These are phyloP conservation scores for Stylonectria norvegica DNA, from an alignment of 2,329 filamentous ascomycete genomes.

Conservation along the genomic window DNA sequence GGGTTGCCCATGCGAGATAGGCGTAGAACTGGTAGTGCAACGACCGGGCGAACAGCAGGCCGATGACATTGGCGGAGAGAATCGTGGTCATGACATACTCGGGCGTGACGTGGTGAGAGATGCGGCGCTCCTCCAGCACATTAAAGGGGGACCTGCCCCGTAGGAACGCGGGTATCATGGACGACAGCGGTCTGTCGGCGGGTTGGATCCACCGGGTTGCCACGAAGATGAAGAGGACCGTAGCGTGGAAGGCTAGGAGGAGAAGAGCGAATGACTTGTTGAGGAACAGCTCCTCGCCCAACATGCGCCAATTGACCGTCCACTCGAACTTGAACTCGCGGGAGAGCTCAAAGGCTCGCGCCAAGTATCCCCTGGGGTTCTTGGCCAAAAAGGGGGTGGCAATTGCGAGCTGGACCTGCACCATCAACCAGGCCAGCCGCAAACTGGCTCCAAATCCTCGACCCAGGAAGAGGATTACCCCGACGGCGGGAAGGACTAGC, in stretches of 20 bases:
- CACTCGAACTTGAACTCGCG: conserved; percentile 93
- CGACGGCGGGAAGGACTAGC: conserved; percentile 77
- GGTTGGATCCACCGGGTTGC: conserved; percentile 70
- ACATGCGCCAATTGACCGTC: conserved; percentile 98
- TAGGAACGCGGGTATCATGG: conserved; percentile 48
- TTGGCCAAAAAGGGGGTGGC: conserved; percentile 64
- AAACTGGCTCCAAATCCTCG: conserved; percentile 64
- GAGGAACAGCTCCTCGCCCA: conserved; percentile 80
- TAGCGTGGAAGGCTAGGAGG: conserved; percentile 63
- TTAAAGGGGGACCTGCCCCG: conserved; percentile 44
- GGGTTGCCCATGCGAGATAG: conserved; percentile 85
- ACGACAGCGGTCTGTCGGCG: conserved; percentile 53
- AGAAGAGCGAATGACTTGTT: conserved; percentile 62
- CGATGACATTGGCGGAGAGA: conserved; percentile 72
- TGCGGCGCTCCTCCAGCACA: conserved; percentile 51
- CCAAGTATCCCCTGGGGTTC: conserved; percentile 69
- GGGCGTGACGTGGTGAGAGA: conserved; percentile 60
- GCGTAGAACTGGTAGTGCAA: conserved; percentile 96
- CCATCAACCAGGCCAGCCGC: conserved; percentile 66
- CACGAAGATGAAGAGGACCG: conserved; percentile 65
- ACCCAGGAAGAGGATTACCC: conserved; percentile 69
- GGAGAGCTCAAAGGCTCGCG: conserved; percentile 84
- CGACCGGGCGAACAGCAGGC: conserved; percentile 80
- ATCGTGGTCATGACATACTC: conserved; percentile 74
- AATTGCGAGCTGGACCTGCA: conserved; percentile 70